Evolutionary conservation across 805 yeast genomes (phyloP), one percentile per base, ranked within the genome.

Genomic region (Candida piceae): DNA sequence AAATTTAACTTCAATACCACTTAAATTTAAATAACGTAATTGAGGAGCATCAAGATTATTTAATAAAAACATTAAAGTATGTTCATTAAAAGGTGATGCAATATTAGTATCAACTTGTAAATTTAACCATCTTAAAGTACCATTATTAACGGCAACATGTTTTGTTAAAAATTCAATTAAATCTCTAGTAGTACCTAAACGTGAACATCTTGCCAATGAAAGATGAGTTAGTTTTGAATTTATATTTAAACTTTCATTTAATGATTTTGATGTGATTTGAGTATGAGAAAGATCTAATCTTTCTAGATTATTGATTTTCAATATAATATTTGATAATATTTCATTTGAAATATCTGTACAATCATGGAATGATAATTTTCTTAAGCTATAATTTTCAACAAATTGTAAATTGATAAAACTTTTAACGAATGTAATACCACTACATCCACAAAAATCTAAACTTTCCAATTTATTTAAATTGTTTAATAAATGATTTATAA

Each of bases 401-500:
- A 68, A 55, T n/a, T 35, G 49, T 16, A 75, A 57, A 15, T 63
- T 51, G 13, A 69, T 63, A 49, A 86, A 80, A 17, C 84, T 80
- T 11, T 65, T 49, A 10, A 78, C 76, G 53, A 87, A 85, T 21
- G 54, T 63, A 25, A 65, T 67, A 31, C 84, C 82, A 5, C 86
- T 76, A 26, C 94, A 84, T 7, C 96, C 97, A 59, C 96, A 88
- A 45, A 88, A 86, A 60, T 88, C 97, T 10, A 88, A 61, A 1
- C 85, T 76, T 57, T 80, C 74, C 34, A 89, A 64, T 37, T 69
- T 63, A 4, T 72, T 72, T 50, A 77, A 60, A 16, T 63, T 47
- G 45, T 77, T 76, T 55, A 83, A 78, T 18, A 84, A 63, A 32
- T 58, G 56, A 46, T 69, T 63, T 35, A 84, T 60, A 1, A 84